A percentile compares a stretch with the other conserved stretches of the same genome.
Conservation (phyloP, 257 asterid genomes). For the Solanum habrochaites region DNA sequence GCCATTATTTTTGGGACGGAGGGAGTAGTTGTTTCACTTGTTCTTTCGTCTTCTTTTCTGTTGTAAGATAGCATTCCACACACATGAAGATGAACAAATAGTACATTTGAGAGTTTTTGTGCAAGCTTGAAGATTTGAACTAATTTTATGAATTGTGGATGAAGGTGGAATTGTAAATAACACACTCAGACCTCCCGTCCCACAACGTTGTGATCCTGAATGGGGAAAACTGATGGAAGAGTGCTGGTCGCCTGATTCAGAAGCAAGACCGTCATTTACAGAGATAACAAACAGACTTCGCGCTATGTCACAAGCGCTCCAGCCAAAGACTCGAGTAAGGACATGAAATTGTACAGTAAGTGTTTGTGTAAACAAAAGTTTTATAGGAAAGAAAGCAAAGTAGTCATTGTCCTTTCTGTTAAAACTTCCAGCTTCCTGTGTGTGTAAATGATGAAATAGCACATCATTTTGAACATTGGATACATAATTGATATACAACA, state of each 20-base stretch:
- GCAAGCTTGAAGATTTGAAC: background rate
- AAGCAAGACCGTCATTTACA: conserved; percentile 67
- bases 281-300: conserved; percentile 74
- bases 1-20: background rate
- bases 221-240: conserved; percentile 88
- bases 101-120: background rate
- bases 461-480: background rate
- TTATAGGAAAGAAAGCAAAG: background rate
- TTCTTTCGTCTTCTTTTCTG: background rate
- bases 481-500: background rate
- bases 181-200: conserved; percentile 76
- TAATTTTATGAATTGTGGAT: background rate
- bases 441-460: background rate
- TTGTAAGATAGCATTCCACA: background rate
- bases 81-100: background rate
- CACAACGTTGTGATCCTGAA: conserved; percentile 65
- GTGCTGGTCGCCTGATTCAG: conserved; percentile 87
- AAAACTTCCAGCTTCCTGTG: background rate
- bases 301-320: conserved; percentile 41
- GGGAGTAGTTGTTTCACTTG: background rate
- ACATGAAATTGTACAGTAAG: conserved; percentile 17
- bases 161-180: conserved; percentile 85
- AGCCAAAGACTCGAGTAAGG: conserved; percentile 51
- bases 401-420: background rate
- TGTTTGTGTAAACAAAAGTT: background rate